phyloP scores from a whole-genome alignment of 805 yeast genomes.

The Saturnispora silvae region DNA sequence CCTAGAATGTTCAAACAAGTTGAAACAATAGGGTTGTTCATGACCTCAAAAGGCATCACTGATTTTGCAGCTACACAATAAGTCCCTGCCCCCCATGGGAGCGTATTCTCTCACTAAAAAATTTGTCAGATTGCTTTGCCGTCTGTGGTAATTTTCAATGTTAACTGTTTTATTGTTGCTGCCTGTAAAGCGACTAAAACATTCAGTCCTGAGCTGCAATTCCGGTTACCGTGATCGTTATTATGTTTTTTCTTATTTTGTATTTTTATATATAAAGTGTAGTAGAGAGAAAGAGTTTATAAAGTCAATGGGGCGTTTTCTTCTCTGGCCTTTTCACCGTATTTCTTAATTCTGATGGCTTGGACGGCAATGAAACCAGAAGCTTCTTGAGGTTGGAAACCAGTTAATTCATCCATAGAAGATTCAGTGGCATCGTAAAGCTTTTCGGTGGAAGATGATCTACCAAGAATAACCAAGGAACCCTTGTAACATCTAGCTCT shows the following conservation, averaged over 20 bases:
- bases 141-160: no score
- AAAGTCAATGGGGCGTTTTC: conserved; percentile 46
- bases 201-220: no score
- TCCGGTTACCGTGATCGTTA: no score
- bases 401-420: conserved; percentile 98
- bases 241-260: not conserved
- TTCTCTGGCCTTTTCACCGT: conserved; percentile 89
- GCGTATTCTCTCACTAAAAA: no score
- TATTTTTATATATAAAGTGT: not conserved
- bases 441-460: conserved; percentile 92
- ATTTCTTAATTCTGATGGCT: conserved; percentile 96
- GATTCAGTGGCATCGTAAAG: conserved; percentile 96
- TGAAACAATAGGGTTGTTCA: no score
- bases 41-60: no score
- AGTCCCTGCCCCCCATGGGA: no score
- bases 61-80: no score
- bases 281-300: conserved; percentile 17
- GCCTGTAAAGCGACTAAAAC: no score
- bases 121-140: no score
- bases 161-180: no score
- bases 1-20: no score
- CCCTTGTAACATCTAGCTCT: conserved; percentile 94
- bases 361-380: conserved; percentile 96
- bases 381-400: conserved; percentile 94
- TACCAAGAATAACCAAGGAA: conserved; percentile 70